Conservation (phyloP, 2,329 filamentous ascomycete genomes). For the Botrytis fabae region DNA sequence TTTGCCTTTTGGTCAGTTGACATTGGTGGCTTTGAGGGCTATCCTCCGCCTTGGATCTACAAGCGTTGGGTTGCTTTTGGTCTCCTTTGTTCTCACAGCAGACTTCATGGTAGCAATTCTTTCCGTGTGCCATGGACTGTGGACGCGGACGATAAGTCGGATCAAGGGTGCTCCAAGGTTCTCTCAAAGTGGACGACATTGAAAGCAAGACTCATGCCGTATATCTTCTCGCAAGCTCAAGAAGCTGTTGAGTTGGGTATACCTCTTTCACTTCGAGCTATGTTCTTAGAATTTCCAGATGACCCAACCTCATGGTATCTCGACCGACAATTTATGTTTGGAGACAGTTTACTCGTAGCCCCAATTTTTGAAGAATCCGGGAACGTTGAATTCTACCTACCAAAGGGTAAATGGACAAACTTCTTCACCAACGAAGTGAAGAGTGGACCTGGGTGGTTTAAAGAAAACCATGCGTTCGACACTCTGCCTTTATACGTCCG, state of each 20-base stretch:
- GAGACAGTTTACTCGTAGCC: slow-evolving; percentile 55
- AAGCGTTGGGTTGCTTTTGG: slow-evolving; percentile 67
- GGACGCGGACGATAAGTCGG: slow-evolving; percentile 53
- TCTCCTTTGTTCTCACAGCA: slow-evolving; percentile 59
- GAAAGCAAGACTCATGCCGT: slow-evolving; percentile 59
- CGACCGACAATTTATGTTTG: slow-evolving; percentile 64
- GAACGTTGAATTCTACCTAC: slow-evolving; percentile 57
- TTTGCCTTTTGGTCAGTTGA: slow-evolving; percentile 63
- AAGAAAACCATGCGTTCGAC: slow-evolving; percentile 49
- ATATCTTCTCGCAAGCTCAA: slow-evolving; percentile 54
- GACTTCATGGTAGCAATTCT: slow-evolving; percentile 58
- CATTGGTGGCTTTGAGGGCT: slow-evolving; percentile 64
- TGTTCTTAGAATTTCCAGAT: slow-evolving; percentile 60
- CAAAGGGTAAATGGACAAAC: slow-evolving; percentile 51
- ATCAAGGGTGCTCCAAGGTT: slow-evolving; percentile 51
- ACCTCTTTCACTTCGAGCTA: slow-evolving; percentile 56
- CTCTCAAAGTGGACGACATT: slow-evolving; percentile 47
- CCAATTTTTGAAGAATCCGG: slow-evolving; percentile 60
- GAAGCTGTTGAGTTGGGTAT: slow-evolving; percentile 51
- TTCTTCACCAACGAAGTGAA: slow-evolving; percentile 48
- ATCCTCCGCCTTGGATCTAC: slow-evolving; percentile 58
- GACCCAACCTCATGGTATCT: slow-evolving; percentile 58
- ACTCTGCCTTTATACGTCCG: slow-evolving; percentile 50
- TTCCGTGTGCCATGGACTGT: slow-evolving; percentile 66
- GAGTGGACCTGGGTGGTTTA: slow-evolving; percentile 47